Evolutionary conservation across 345 rosid genomes (phyloP).

Genomic region (Populus euphratica): DNA sequence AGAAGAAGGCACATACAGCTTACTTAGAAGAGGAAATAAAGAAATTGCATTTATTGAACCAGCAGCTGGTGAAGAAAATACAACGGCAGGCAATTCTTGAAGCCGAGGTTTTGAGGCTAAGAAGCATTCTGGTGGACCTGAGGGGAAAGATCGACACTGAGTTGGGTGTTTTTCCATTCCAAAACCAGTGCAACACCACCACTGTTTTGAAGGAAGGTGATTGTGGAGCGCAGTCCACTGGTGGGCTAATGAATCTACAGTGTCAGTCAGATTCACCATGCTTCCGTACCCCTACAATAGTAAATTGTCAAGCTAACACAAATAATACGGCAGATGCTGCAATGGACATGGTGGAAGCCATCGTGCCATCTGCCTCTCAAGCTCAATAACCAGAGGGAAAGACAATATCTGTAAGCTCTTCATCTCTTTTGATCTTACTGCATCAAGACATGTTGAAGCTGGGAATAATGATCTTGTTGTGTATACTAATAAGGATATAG

Average conservation of each 20-base stretch:
- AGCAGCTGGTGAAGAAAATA: constrained; percentile 45
- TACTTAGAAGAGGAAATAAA: constrained; percentile 71
- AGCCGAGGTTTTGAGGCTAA: constrained; percentile 52
- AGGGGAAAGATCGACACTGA: constrained; percentile 52
- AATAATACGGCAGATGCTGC: constrained; percentile 6
- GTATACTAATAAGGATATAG: not conserved
- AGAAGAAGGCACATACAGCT: constrained; percentile 70
- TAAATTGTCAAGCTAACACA: constrained; percentile 28
- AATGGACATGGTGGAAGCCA: constrained; percentile 12
- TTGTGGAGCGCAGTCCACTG: constrained; percentile 20
- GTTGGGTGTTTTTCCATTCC: constrained; percentile 45
- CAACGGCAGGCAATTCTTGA: constrained; percentile 51
- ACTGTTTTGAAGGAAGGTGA: constrained; percentile 37
- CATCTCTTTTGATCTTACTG: not conserved
- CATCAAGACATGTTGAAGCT: not conserved
- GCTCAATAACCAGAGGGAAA: constrained; percentile 3
- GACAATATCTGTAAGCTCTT: constrained; percentile 15
- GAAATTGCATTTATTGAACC: constrained; percentile 44
- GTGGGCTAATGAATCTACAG: constrained; percentile 1
- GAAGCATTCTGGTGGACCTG: constrained; percentile 42
- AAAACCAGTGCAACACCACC: constrained; percentile 28
- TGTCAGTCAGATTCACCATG: constrained; percentile 34
- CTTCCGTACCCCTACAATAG: constrained; percentile 29
- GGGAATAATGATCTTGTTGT: not conserved
- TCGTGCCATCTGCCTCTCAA: constrained; percentile 24